Conservation (phyloP, 371 early-diverging fungal genomes). For the Globomyces sp. region DNA sequence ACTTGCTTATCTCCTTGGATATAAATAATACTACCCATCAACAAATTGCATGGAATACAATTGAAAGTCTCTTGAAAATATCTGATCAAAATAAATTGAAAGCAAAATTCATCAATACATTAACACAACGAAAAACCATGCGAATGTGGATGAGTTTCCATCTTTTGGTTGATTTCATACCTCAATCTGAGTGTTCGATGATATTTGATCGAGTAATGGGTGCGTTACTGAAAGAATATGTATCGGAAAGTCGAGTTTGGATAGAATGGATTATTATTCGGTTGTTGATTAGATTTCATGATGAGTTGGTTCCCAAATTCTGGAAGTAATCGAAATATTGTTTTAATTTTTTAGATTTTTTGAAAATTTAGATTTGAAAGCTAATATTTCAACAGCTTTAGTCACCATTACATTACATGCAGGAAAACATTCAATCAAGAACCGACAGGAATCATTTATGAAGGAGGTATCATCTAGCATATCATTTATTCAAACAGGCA, state of each 20-base stretch:
- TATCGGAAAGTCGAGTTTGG: background rate
- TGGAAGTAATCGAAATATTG: too few species aligned
- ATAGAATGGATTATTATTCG: background rate
- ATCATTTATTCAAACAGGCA: too few species aligned
- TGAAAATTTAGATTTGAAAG: background rate
- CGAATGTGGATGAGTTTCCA: constrained; percentile 54
- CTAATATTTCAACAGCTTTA: background rate
- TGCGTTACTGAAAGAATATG: background rate
- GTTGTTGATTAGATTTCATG: background rate
- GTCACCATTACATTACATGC: background rate
- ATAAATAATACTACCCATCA: constrained; percentile 24
- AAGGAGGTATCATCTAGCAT: too few species aligned
- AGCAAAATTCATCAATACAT: constrained; percentile 41
- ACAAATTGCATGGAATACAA: constrained; percentile 36
- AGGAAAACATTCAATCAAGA: too few species aligned
- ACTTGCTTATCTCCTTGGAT: constrained; percentile 49
- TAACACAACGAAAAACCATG: constrained; percentile 49
- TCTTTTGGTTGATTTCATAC: constrained; percentile 48
- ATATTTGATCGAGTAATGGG: background rate
- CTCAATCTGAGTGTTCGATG: constrained; percentile 9
- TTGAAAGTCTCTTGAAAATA: constrained; percentile 36
- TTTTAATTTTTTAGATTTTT: too few species aligned
- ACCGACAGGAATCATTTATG: too few species aligned
- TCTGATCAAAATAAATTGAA: constrained; percentile 15
- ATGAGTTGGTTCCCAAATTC: too few species aligned